Base-by-base conservation (phyloP, 495 filamentous ascomycete genomes). In the Lentithecium fluviatile region DNA sequence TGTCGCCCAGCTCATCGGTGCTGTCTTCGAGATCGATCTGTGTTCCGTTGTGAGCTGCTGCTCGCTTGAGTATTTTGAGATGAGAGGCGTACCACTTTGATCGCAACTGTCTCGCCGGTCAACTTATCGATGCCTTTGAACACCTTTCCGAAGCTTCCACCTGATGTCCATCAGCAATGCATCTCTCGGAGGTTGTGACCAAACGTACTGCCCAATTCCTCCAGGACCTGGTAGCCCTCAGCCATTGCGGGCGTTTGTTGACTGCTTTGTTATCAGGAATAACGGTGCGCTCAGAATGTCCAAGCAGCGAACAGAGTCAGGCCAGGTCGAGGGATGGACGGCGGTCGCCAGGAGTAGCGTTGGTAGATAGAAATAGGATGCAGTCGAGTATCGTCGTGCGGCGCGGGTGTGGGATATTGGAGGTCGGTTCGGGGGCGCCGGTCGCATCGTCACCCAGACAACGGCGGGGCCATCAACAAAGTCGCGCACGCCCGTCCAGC, bases 21-120 rank as follows among this genome's bases (percentile, higher is more conserved):
- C 88, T 96, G 42, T 91, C 95, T 73, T 98, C 94, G 65, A 98
- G 88, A 77, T 98, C 94, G 73, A 98, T 98, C 89, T 96, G 67
- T n/a, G 49, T 8, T 17, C 24, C 12, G 13, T 47, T 55, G 21
- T 57, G 54, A 21, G 40, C 17, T 36, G 45, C 17, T 23, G 20
- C 17, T 43, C 10, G 17, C 21, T 6, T 29, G 23, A 3, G 25
- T 2, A 47, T 10, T 15, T 24, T 38, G 49, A 10, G 29, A 32
- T 32, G n/a, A 32, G 29, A 26, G 12, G 17, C 50, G 43, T 78
- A 90, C 89, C 80, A 91, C 89, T 72, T 96, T 96, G 70, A 96
- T 89, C 6, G 91, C 92, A 50, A 96, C 91, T 40, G 91, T 85
- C 66, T 96, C 89, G 42, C 91, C 91, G 8, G 90, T 95, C 10